Evolutionary conservation across 129 eudicot genomes (phyloP).

Genomic region (Flaveria robusta): DNA sequence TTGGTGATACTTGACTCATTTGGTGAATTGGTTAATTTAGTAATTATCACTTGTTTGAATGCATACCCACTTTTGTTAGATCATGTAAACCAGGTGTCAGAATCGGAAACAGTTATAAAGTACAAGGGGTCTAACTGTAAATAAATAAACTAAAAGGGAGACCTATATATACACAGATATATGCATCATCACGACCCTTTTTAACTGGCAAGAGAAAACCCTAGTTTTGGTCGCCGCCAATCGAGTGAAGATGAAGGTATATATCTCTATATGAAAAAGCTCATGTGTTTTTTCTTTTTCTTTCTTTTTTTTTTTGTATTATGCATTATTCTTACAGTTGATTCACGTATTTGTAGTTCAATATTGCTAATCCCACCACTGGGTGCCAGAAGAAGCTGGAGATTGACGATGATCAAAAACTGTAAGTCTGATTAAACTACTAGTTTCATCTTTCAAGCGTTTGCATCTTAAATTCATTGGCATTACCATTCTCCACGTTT

Average conservation of each 20-base stretch:
- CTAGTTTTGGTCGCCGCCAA: conserved; percentile 21
- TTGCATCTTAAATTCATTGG: neutral
- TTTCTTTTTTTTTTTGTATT: neutral
- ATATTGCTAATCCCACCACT: conserved; percentile 55
- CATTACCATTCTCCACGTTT: neutral
- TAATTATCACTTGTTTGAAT: no score
- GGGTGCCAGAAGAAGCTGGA: conserved; percentile 67
- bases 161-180: conserved; percentile 19
- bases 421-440: conserved; percentile 28
- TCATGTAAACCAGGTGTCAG: neutral
- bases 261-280: neutral
- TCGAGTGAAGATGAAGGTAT: conserved; percentile 29
- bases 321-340: neutral
- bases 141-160: neutral
- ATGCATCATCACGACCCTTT: neutral
- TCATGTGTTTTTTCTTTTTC: neutral
- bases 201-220: conserved; percentile 12
- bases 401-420: conserved; percentile 57
- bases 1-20: no score
- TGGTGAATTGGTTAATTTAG: no score
- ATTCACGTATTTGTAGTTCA: conserved; percentile 40
- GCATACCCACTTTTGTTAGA: neutral
- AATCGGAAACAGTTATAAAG: neutral
- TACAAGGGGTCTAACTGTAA: neutral
- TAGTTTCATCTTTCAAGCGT: conserved; percentile 10